phyloP scores from a whole-genome alignment of 176 grass and related monocot species.

The Musa troglodytarum region DNA sequence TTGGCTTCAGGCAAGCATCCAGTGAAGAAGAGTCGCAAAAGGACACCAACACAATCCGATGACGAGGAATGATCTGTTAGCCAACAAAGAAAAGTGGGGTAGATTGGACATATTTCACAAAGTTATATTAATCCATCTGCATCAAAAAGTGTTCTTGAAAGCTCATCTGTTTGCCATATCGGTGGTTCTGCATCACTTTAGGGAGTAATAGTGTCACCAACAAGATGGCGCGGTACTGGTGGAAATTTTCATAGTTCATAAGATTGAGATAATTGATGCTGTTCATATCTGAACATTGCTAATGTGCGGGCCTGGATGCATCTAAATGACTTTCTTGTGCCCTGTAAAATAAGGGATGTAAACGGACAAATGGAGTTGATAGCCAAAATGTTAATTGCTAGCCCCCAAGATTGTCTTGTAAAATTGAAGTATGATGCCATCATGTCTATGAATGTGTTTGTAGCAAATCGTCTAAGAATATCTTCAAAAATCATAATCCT shows the following conservation, averaged over 20 bases:
- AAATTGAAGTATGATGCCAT: background rate
- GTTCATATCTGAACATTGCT: too few relatives aligned
- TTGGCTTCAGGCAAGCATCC: background rate
- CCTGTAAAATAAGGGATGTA: background rate
- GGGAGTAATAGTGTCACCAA: background rate
- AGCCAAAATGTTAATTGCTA: background rate
- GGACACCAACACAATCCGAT: background rate
- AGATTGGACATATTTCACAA: background rate
- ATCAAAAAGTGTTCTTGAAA: background rate
- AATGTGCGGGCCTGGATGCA: background rate
- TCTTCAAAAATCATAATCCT: too few relatives aligned
- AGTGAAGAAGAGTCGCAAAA: slow-evolving; percentile 6
- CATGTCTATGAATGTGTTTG: background rate
- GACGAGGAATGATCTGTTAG: slow-evolving; percentile 2
- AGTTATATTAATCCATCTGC: background rate
- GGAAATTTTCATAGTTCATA: too few relatives aligned
- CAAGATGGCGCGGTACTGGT: too few relatives aligned
- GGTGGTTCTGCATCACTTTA: background rate
- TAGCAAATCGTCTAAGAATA: too few relatives aligned
- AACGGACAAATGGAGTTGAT: background rate
- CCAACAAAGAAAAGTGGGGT: background rate
- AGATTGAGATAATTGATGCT: too few relatives aligned
- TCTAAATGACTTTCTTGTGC: background rate
- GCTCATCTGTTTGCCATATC: background rate
- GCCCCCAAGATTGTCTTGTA: background rate